phyloP scores from a whole-genome alignment of 306 rosid genomes.

The Dalbergia cultrata region DNA sequence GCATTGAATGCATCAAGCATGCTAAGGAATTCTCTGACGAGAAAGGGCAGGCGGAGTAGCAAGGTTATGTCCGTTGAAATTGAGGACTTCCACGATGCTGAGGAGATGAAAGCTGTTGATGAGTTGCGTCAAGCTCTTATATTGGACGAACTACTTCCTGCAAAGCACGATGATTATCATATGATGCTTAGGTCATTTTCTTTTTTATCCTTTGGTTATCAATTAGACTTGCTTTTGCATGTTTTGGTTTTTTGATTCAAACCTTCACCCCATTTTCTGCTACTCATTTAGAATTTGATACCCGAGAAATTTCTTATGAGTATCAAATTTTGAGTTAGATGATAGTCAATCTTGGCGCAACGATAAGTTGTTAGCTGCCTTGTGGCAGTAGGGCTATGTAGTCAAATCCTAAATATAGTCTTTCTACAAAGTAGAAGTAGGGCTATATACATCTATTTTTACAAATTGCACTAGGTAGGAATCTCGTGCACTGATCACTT shows the following conservation, averaged over 20 bases:
- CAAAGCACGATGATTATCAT: conserved; percentile 92
- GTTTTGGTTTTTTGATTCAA: not conserved
- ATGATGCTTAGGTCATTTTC: conserved; percentile 76
- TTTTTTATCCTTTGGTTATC: not conserved
- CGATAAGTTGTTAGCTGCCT: too few relatives aligned
- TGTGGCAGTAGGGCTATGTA: too few relatives aligned
- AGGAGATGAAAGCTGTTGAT: conserved; percentile 79
- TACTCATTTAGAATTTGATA: not conserved
- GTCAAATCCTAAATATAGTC: too few relatives aligned
- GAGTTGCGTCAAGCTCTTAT: conserved; percentile 80
- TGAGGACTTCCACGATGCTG: conserved; percentile 78
- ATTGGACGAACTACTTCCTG: conserved; percentile 78
- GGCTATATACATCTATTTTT: too few relatives aligned
- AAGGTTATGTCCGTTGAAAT: conserved; percentile 80
- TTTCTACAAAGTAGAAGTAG: too few relatives aligned
- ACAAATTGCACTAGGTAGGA: too few relatives aligned
- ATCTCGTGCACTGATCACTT: too few relatives aligned
- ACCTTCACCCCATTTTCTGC: not conserved
- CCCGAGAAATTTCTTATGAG: too few relatives aligned
- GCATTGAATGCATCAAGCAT: conserved; percentile 73
- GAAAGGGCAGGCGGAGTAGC: conserved; percentile 80
- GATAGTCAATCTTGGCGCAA: too few relatives aligned
- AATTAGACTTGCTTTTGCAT: not conserved
- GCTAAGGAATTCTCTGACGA: conserved; percentile 66
- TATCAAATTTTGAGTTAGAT: too few relatives aligned